These are phyloP conservation scores for Paracamarosporium sp. DNA, from an alignment of 2,329 filamentous ascomycete genomes.

Conservation along the genomic window DNA sequence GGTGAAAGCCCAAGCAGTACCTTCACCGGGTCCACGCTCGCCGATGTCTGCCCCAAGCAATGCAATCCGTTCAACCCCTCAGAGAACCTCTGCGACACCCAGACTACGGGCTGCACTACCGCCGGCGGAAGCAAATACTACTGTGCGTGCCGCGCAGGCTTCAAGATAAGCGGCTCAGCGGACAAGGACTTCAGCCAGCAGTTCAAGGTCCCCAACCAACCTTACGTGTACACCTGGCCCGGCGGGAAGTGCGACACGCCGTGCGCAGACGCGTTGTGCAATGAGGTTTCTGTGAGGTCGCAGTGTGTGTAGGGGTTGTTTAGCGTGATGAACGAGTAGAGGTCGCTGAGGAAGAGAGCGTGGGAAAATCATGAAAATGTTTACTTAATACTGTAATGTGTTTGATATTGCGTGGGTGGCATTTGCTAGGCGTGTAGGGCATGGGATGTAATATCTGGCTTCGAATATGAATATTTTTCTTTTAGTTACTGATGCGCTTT, in stretches of 20 bases:
- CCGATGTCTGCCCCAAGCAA: conserved; percentile 25
- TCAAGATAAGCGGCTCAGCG: conserved; percentile 22
- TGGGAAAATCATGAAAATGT: too few relatives aligned
- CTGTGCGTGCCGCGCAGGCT: conserved; percentile 38
- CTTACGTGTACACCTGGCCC: conserved; percentile 32
- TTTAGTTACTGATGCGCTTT: neutral
- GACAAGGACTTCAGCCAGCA: conserved; percentile 36
- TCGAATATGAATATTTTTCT: neutral
- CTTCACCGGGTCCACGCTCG: conserved; percentile 28
- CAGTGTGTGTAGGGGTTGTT: conserved; percentile 17
- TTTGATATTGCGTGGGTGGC: neutral
- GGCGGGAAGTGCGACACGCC: conserved; percentile 28
- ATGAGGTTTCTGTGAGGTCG: conserved; percentile 28
- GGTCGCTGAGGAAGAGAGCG: too few relatives aligned
- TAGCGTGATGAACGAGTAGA: neutral
- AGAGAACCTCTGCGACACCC: conserved; percentile 31
- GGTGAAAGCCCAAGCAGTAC: conserved; percentile 6
- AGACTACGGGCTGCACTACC: conserved; percentile 27
- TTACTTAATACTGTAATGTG: too few relatives aligned
- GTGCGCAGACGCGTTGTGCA: conserved; percentile 28
- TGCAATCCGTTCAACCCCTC: conserved; percentile 34
- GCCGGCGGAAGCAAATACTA: conserved; percentile 32
- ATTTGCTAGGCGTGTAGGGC: neutral
- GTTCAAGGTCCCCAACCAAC: conserved; percentile 30
- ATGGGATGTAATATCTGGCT: neutral